These are phyloP conservation scores for Xerocomus amazonicus DNA, from an alignment of 1,284 basidiomycete genomes.

Conservation along the genomic window DNA sequence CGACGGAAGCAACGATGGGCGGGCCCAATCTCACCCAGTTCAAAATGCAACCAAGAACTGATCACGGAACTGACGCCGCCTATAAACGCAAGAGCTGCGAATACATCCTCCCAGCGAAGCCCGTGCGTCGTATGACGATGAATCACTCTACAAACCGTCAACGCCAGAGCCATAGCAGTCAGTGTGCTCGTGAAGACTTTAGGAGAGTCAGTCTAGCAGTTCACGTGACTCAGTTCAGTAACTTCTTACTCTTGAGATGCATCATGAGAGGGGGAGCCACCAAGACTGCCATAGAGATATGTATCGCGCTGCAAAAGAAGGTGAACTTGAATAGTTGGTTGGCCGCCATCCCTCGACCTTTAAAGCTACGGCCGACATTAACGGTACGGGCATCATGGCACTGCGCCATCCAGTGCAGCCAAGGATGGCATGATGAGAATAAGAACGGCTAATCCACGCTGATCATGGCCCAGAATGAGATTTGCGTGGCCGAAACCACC, in stretches of 20 bases:
- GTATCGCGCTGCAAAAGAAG: neutral
- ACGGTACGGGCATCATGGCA: no score
- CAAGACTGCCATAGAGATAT: neutral
- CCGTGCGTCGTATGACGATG: constrained; percentile 2
- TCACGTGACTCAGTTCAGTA: neutral
- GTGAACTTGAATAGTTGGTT: neutral
- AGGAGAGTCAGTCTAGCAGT: neutral
- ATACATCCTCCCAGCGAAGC: constrained; percentile 23
- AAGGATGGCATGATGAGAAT: neutral
- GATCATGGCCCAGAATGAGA: constrained; percentile 2
- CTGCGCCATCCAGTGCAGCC: constrained; percentile 14
- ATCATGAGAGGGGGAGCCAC: neutral
- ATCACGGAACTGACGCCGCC: constrained; percentile 9
- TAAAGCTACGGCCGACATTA: neutral
- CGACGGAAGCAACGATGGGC: neutral
- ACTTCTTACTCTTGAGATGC: constrained; percentile 16
- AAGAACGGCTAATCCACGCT: neutral
- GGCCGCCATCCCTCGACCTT: neutral
- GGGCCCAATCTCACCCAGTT: constrained; percentile 9
- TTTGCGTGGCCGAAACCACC: constrained; percentile 1
- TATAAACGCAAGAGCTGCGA: constrained; percentile 9
- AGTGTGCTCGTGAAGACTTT: constrained; percentile 19
- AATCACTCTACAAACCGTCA: constrained; percentile 11
- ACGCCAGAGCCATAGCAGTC: constrained; percentile 1
- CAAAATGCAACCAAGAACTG: constrained; percentile 12